Evolutionary conservation across 768 basidiomycete genomes (phyloP).

Genomic region (Suillus placidus): DNA sequence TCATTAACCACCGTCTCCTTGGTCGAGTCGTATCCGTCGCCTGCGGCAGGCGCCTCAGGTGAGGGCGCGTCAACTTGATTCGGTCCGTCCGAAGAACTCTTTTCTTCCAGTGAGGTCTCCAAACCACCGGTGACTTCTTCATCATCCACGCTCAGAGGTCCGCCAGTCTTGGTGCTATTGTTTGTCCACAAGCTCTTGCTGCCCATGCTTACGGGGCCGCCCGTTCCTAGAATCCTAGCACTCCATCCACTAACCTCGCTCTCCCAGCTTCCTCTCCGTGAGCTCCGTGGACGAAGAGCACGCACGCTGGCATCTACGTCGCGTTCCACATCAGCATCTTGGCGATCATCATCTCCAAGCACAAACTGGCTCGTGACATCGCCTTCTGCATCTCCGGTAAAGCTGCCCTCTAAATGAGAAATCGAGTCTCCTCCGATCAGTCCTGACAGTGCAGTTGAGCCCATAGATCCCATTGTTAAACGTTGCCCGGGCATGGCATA

Average conservation of each 20-base stretch:
- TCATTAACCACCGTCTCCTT: conserved; percentile 11
- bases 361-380: conserved; percentile 72
- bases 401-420: conserved; percentile 72
- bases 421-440: conserved; percentile 59
- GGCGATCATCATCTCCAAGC: conserved; percentile 65
- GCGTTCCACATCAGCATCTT: conserved; percentile 50
- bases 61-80: conserved; percentile 12
- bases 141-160: conserved; percentile 47
- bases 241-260: conserved; percentile 90
- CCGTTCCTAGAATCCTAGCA: conserved; percentile 57
- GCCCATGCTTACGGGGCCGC: conserved; percentile 47
- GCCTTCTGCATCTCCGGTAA: conserved; percentile 50
- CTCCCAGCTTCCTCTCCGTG: conserved; percentile 89
- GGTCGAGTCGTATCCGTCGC: conserved; percentile 13
- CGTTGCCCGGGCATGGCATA: conserved; percentile 73
- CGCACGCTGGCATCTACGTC: conserved; percentile 88
- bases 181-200: conserved; percentile 64
- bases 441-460: conserved; percentile 53
- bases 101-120: conserved; percentile 19
- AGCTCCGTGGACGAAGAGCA: conserved; percentile 85
- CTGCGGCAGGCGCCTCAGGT: conserved; percentile 8
- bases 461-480: conserved; percentile 43
- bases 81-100: conserved; percentile 12
- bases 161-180: conserved; percentile 62
- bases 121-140: conserved; percentile 27